Base-by-base conservation (phyloP, 1,284 basidiomycete species). In the Melampsora occidentalis region DNA sequence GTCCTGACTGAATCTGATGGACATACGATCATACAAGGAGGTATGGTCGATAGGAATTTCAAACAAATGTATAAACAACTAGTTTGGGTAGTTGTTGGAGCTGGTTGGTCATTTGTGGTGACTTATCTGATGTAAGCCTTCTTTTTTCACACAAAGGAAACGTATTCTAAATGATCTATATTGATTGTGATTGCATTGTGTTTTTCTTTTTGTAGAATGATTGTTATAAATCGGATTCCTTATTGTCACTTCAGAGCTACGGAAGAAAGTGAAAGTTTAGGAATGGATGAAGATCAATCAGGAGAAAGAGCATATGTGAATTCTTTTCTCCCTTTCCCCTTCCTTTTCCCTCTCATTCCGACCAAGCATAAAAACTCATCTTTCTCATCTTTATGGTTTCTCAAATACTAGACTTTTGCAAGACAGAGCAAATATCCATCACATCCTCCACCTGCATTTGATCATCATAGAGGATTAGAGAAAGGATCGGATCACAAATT, bases 1-100 rank as follows among this genome's bases (percentile, higher is more conserved):
- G 86, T 90, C 70, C 93, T 97, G 79, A 90, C 89, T 31, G 88
- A 91, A 79, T 91, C 89, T 83, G 89, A 88, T 77, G 86, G 85
- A 20, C 85, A 83, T 82, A 69, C 83, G 6, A 83, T 79, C n/a
- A 86, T 89, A 70, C 79, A 81, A 2, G 91, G 91, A 49, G 91
- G 91, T 59, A 92, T 90, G 90, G 80, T 92, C 22, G 81, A 83
- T 48, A 86, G 85, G 75, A 86, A 92, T 84, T 92, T 86, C 85
- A 88, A 89, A 78, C 91, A 89, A 80, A 85, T 95, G 7, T 91
- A 90, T 80, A 91, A 92, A 78, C 94, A 97, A 81, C 85, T 95
- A 78, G 89, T 89, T 3, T 96, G 93, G 84, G 86, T 92, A 79
- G 88, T 86, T 78, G 92, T 92, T 28, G 87, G 88, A 7, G 86